Base-by-base conservation (phyloP, 2,329 filamentous ascomycete species). In the Apiospora pterosperma region DNA sequence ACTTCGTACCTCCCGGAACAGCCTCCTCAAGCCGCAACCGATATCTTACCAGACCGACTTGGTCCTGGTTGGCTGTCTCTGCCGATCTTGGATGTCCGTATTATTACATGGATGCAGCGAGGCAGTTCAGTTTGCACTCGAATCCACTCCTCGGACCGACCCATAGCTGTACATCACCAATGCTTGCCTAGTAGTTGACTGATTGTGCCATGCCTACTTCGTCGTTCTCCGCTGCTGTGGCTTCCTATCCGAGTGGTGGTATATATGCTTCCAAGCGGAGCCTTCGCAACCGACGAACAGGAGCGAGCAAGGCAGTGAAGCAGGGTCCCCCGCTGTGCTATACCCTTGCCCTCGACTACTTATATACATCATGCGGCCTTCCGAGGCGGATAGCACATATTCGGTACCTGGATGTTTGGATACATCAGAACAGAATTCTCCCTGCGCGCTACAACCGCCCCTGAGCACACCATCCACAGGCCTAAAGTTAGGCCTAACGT, bases 381-480 rank as follows among this genome's bases (percentile, higher is more conserved):
- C 28, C 28, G 48, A 11, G 28, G 48, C 19, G 19, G 28, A n/a
- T 16, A 21, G 8, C 48, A 34, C 48, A 34, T 3, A 31, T 23
- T 21, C 39, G 60, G 58, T 62, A 64, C 59, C 60, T 63, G 58
- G 21, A 36, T 36, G 21, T 63, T 71, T 70, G 66, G 58, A 67
- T 70, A 70, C 70, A 62, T 59, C 55, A 61, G 64, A 62, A 25
- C 63, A n/a, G n/a, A n/a, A n/a, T n/a, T n/a, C n/a, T n/a, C n/a
- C 48, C 61, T 66, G 61, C 59, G 63, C 64, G 66, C 58, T 64
- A 64, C 61, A 42, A 4, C 23, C 41, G 34, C 21, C 23, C 25
- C 52, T 41, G 61, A 62, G 61, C 62, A 71, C 65, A 63, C 63
- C 68, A 71, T 62, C 67, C 65, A 63, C 31, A 72, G 73, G 66